These are phyloP conservation scores for Penicillium psychrofluorescens DNA, from an alignment of 495 filamentous ascomycete species.

Conservation along the genomic window DNA sequence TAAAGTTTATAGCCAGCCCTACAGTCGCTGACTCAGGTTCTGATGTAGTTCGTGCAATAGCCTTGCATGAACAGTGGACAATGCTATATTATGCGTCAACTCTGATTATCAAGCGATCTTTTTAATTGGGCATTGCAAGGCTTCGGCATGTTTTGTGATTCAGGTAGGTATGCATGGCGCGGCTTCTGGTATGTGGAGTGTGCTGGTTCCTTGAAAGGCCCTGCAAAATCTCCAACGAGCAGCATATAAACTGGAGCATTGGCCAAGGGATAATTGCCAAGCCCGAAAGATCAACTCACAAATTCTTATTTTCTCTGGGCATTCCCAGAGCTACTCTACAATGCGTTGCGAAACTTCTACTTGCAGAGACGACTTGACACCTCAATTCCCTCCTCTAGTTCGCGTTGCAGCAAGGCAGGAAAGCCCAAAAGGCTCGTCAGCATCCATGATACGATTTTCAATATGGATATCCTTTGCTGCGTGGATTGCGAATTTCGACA, in stretches of 20 bases:
- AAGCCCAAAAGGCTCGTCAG: constrained; percentile 2
- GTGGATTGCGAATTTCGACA: constrained; percentile 21
- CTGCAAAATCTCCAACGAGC: too few relatives aligned
- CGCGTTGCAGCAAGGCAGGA: neutral
- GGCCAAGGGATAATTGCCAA: too few relatives aligned
- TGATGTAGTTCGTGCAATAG: neutral
- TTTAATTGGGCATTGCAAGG: neutral
- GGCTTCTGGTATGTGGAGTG: constrained; percentile 8
- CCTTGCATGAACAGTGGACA: neutral
- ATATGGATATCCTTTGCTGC: constrained; percentile 19
- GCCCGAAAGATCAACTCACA: too few relatives aligned
- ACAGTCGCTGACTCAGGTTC: too few relatives aligned
- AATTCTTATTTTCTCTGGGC: too few relatives aligned
- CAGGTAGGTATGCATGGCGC: constrained; percentile 8
- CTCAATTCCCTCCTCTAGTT: neutral
- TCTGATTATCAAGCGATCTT: neutral
- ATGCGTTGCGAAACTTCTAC: neutral
- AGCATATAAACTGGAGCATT: too few relatives aligned
- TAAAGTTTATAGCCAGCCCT: too few relatives aligned
- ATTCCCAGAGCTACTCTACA: neutral
- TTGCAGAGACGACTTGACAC: neutral
- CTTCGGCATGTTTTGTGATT: constrained; percentile 12
- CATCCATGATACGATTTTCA: constrained; percentile 16
- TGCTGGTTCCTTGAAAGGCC: too few relatives aligned
- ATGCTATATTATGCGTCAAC: constrained; percentile 1